phyloP scores from a whole-genome alignment of 768 basidiomycete species.

The Psilocybe cubensis region DNA sequence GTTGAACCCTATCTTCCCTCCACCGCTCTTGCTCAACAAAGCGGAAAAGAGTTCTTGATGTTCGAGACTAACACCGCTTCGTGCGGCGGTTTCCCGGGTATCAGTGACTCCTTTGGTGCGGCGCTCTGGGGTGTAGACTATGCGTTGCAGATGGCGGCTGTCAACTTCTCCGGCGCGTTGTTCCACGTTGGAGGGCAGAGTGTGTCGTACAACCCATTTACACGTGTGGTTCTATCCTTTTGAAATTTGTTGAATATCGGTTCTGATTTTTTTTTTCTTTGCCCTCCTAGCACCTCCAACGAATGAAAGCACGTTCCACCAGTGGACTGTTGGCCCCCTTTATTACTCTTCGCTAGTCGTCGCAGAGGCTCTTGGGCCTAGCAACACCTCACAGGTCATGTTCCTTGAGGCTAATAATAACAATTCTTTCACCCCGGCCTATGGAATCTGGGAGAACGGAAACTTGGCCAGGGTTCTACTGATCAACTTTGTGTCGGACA shows the following conservation, averaged over 20 bases:
- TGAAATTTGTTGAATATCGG: too few species aligned
- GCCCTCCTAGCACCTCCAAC: conserved; percentile 47
- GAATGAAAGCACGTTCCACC: conserved; percentile 36
- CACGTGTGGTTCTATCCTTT: conserved; percentile 38
- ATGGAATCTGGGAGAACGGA: conserved; percentile 75
- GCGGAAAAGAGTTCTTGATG: conserved; percentile 56
- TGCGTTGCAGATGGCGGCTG: conserved; percentile 55
- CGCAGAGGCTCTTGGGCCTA: conserved; percentile 67
- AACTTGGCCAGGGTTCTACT: conserved; percentile 61
- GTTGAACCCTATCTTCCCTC: conserved; percentile 55
- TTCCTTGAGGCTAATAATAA: conserved; percentile 57
- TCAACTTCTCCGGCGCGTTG: conserved; percentile 52
- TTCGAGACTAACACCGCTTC: conserved; percentile 72
- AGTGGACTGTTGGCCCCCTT: conserved; percentile 77
- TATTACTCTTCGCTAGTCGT: conserved; percentile 74
- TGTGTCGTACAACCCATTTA: conserved; percentile 55
- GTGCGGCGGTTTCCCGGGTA: conserved; percentile 68
- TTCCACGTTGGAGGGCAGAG: conserved; percentile 65
- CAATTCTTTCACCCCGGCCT: conserved; percentile 61
- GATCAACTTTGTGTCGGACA: conserved; percentile 72
- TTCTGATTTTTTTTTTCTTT: background rate
- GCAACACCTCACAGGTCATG: conserved; percentile 63
- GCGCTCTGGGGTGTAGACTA: conserved; percentile 68
- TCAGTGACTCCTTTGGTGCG: conserved; percentile 63
- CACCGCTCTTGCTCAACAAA: conserved; percentile 43